Conservation (phyloP, 805 yeast species). For the Yamadazyma tumulicola region DNA sequence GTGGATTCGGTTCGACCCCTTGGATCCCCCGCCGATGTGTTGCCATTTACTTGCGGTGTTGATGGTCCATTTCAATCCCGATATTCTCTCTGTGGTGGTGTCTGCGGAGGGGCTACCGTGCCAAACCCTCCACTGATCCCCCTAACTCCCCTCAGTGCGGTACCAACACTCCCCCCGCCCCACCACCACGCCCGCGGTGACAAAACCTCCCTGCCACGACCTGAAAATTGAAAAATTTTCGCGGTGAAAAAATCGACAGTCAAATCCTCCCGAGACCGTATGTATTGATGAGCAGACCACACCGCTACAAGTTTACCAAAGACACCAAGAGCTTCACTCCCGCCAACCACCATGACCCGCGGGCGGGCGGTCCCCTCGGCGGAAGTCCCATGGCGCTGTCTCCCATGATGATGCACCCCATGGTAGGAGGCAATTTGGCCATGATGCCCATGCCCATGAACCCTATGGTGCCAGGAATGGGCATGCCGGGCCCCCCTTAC, state of each 20-base stretch:
- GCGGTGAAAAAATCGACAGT: too few species aligned
- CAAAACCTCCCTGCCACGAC: neutral
- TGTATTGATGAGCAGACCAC: too few species aligned
- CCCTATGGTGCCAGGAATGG: constrained; percentile 1
- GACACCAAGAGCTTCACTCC: constrained; percentile 39
- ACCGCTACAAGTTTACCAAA: too few species aligned
- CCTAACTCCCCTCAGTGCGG: neutral
- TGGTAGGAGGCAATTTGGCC: constrained; percentile 1
- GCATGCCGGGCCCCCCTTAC: constrained; percentile 4
- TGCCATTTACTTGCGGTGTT: constrained; percentile 19
- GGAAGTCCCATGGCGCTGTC: too few species aligned
- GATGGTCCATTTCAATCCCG: constrained; percentile 10
- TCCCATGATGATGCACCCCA: constrained; percentile 2
- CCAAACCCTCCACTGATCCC: neutral
- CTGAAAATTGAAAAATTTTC: constrained; percentile 3
- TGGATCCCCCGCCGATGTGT: constrained; percentile 20
- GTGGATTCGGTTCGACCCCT: constrained; percentile 7
- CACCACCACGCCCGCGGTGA: too few species aligned
- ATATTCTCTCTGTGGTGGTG: too few species aligned
- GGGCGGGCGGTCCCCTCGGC: too few species aligned
- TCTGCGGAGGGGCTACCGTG: neutral
- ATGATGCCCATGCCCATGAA: constrained; percentile 5
- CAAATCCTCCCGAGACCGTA: too few species aligned
- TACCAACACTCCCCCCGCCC: too few species aligned
- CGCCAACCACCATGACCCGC: too few species aligned